These are phyloP conservation scores for Cryptococcus floricola DNA, from an alignment of 1,284 basidiomycete genomes.

Conservation along the genomic window DNA sequence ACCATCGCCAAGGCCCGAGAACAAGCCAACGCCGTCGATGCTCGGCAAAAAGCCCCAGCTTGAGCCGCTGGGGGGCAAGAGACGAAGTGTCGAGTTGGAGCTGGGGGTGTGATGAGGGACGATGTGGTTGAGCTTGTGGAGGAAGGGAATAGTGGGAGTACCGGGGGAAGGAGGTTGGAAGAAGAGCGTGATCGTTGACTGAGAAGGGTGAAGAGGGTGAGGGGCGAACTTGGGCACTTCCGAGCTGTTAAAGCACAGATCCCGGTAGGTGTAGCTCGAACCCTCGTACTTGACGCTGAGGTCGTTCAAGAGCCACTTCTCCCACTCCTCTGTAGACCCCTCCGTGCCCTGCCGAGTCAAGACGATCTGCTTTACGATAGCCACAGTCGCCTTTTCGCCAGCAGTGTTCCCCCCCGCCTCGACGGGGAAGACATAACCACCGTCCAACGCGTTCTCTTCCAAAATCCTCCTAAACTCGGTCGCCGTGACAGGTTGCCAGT, in stretches of 20 bases:
- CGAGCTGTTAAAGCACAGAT: conserved; percentile 36
- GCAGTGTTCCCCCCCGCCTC: conserved; percentile 37
- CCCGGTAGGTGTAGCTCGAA: conserved; percentile 37
- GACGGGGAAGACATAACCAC: conserved; percentile 33
- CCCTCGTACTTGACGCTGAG: conserved; percentile 35
- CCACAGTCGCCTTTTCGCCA: conserved; percentile 38
- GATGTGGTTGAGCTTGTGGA: conserved; percentile 49
- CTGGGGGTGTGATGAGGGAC: conserved; percentile 31
- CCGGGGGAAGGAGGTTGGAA: conserved; percentile 46
- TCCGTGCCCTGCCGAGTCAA: conserved; percentile 33
- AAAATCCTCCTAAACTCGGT: conserved; percentile 35
- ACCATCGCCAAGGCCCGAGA: conserved; percentile 30
- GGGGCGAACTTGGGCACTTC: conserved; percentile 21
- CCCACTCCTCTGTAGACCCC: conserved; percentile 27
- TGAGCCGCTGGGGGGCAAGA: conserved; percentile 16
- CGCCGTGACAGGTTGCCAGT: conserved; percentile 33
- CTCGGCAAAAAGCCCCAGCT: conserved; percentile 42
- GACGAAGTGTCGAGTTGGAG: conserved; percentile 36
- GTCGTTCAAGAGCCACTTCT: conserved; percentile 38
- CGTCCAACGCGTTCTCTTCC: conserved; percentile 40
- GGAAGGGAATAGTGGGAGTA: conserved; percentile 61
- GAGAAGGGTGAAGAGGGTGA: conserved; percentile 38
- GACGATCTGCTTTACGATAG: conserved; percentile 46
- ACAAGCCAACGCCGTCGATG: conserved; percentile 39
- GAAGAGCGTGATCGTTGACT: conserved; percentile 39